phyloP scores from a whole-genome alignment of 163 green algal species.

The Scenedesmus sp. region DNA sequence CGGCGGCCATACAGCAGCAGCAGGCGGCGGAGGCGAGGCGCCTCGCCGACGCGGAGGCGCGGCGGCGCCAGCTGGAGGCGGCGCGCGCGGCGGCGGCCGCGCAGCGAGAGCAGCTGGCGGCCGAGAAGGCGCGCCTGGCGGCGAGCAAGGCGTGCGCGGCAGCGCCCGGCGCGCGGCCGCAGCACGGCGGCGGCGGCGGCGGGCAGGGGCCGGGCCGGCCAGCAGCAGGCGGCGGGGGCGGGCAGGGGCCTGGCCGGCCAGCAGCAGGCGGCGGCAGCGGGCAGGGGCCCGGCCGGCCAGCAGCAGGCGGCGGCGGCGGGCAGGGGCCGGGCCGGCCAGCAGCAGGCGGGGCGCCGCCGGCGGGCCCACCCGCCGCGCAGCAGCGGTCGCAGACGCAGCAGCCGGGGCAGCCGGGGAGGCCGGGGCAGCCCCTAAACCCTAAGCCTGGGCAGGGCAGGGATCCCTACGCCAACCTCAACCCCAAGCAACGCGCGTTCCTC shows the following conservation, averaged over 20 bases:
- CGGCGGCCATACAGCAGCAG: conserved; percentile 23
- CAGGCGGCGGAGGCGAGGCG: conserved; percentile 19
- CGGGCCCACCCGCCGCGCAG: too few relatives aligned
- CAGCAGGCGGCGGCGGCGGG: conserved; percentile 11
- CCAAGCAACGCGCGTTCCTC: conserved; percentile 36
- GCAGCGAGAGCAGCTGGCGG: neutral
- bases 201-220: neutral
- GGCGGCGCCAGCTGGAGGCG: conserved; percentile 1
- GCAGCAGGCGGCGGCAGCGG: conserved; percentile 10
- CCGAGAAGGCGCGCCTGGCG: conserved; percentile 2
- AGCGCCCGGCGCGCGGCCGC: conserved; percentile 12
- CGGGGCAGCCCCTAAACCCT: too few relatives aligned
- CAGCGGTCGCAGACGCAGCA: conserved; percentile 1
- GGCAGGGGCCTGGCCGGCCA: neutral
- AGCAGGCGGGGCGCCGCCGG: conserved; percentile 23
- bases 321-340: neutral
- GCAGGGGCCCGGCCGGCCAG: neutral
- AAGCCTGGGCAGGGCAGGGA: conserved; percentile 9
- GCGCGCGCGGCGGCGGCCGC: neutral
- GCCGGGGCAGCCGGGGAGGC: neutral
- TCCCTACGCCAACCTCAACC: conserved; percentile 12
- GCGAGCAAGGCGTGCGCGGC: conserved; percentile 19
- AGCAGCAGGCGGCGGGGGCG: conserved; percentile 10
- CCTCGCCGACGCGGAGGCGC: conserved; percentile 6
- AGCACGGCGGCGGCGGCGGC: neutral